Percentiles rank a stretch among this genome's conserved stretches.
Conservation (phyloP, 1,284 basidiomycete genomes). For the Anthracocystis panici-leucophaei region DNA sequence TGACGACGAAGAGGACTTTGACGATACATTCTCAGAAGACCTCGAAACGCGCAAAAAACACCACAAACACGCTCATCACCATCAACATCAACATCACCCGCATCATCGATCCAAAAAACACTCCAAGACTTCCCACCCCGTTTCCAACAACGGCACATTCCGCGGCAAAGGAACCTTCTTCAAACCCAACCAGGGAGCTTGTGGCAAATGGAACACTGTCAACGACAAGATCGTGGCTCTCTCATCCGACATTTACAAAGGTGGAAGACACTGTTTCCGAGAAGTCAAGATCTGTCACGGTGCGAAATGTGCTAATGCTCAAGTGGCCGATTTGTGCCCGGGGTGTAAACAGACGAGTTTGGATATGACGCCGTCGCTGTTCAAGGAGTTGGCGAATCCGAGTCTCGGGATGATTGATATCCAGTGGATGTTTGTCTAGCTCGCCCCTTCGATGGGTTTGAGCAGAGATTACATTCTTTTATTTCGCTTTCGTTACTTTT, state of each 20-base stretch:
- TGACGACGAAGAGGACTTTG: constrained; percentile 6
- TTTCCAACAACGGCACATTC: constrained; percentile 6
- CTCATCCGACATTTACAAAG: constrained; percentile 26
- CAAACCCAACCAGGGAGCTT: constrained; percentile 34
- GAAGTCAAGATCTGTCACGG: constrained; percentile 18
- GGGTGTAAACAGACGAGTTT: constrained; percentile 29
- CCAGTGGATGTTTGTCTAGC: constrained; percentile 32
- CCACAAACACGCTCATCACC: constrained; percentile 14
- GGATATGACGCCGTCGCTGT: constrained; percentile 35
- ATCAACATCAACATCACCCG: constrained; percentile 5
- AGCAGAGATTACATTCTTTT: neutral
- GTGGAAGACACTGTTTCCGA: constrained; percentile 30
- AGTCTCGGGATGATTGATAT: constrained; percentile 38
- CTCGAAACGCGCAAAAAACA: constrained; percentile 14
- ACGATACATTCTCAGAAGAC: neutral
- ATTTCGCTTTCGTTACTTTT: neutral
- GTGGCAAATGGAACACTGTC: constrained; percentile 35
- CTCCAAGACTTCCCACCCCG: neutral
- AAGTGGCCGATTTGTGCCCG: constrained; percentile 41
- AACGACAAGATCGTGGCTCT: constrained; percentile 44
- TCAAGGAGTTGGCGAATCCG: constrained; percentile 30
- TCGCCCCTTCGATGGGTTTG: neutral
- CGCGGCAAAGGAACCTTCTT: constrained; percentile 40
- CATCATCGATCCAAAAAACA: constrained; percentile 3
- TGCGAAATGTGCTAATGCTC: constrained; percentile 27